Percentiles rank a stretch among this genome's conserved stretches.
phyloP scores from a whole-genome alignment of 108 stramenopile genomes.

The Conticribra guillardii region DNA sequence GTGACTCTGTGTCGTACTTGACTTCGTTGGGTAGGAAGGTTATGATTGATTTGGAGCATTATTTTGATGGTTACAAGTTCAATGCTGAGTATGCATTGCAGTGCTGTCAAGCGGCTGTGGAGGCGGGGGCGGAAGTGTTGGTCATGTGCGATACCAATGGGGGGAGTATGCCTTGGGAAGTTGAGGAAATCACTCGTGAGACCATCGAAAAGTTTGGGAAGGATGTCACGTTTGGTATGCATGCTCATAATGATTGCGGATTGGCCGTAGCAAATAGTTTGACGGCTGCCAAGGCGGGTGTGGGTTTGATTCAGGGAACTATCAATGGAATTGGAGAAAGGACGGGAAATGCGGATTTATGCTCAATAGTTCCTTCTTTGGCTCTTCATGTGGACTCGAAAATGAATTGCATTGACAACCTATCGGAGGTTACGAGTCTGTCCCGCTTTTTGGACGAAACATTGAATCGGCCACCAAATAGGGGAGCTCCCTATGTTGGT shows the following conservation, averaged over 20 bases:
- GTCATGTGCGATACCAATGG: conserved; percentile 97
- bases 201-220: conserved; percentile 55
- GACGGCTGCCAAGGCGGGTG: conserved; percentile 76
- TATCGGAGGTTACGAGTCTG: conserved; percentile 75
- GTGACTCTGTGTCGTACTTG: conserved; percentile 83
- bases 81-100: conserved; percentile 74
- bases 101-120: conserved; percentile 81
- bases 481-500: conserved; percentile 86
- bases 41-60: conserved; percentile 93
- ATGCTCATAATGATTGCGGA: conserved; percentile 94
- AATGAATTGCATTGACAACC: conserved; percentile 62
- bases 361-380: conserved; percentile 82
- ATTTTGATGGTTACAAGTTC: conserved; percentile 88
- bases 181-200: conserved; percentile 53
- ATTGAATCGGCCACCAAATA: conserved; percentile 77
- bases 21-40: conserved; percentile 57
- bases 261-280: conserved; percentile 93
- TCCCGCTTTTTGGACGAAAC: conserved; percentile 92
- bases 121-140: conserved; percentile 83
- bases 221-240: conserved; percentile 78
- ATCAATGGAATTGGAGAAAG: conserved; percentile 93
- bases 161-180: conserved; percentile 92
- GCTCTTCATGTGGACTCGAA: conserved; percentile 72
- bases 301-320: conserved; percentile 90
- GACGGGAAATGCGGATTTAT: conserved; percentile 94